A percentile compares a stretch with the other conserved stretches of the same genome.
These are phyloP conservation scores for Candolleomyces eurysporus DNA, from an alignment of 768 basidiomycete species.

Conservation along the genomic window DNA sequence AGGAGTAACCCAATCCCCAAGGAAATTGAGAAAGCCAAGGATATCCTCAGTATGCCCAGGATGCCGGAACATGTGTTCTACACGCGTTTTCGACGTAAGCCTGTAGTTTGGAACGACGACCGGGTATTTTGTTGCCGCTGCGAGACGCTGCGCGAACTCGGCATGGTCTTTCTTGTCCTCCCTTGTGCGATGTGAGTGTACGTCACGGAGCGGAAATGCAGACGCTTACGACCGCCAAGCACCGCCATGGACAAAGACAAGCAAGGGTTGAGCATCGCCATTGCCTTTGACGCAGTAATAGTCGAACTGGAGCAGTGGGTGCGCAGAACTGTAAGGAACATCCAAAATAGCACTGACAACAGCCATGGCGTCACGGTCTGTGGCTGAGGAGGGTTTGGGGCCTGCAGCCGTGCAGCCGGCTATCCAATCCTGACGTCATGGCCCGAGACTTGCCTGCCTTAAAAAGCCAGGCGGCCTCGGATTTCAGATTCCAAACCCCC, in stretches of 20 bases:
- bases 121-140: slow-evolving; percentile 44
- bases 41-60: slow-evolving; percentile 71
- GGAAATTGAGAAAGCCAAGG: slow-evolving; percentile 58
- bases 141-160: slow-evolving; percentile 52
- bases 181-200: slow-evolving; percentile 30
- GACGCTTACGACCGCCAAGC: slow-evolving; percentile 73
- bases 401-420: background rate
- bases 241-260: slow-evolving; percentile 81
- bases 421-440: slow-evolving; percentile 7
- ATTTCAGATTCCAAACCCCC: background rate
- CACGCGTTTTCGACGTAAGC: slow-evolving; percentile 50
- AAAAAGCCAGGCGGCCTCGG: slow-evolving; percentile 4
- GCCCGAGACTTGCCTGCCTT: background rate
- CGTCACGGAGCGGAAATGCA: background rate
- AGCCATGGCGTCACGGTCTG: slow-evolving; percentile 18
- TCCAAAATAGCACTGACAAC: slow-evolving; percentile 17
- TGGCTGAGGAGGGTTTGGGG: background rate
- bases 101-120: slow-evolving; percentile 81
- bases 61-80: slow-evolving; percentile 49
- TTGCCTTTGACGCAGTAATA: slow-evolving; percentile 37
- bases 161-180: slow-evolving; percentile 70
- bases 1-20: slow-evolving; percentile 47
- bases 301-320: slow-evolving; percentile 52
- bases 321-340: slow-evolving; percentile 36
- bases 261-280: slow-evolving; percentile 23